Evolutionary conservation across 129 eudicot genomes (phyloP).

Genomic region (Chrysanthemum lavandulifolium): DNA sequence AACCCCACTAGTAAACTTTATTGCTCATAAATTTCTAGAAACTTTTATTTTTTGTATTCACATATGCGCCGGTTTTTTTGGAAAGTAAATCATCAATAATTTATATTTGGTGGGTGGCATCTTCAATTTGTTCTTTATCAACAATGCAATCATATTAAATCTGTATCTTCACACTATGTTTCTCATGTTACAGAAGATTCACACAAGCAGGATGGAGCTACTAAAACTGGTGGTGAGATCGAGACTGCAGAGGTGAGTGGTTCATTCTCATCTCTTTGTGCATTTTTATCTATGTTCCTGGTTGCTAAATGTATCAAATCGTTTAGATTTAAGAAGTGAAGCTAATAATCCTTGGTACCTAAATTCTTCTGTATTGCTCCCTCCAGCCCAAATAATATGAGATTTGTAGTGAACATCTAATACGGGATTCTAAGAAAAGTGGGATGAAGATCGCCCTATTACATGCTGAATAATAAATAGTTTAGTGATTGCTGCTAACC

Average conservation of each 20-base stretch:
- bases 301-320: not conserved
- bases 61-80: not conserved
- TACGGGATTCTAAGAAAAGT: too few species aligned
- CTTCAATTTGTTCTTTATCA: not conserved
- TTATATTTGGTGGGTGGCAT: not conserved
- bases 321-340: conserved; percentile 2
- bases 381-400: not conserved
- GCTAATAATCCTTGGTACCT: not conserved
- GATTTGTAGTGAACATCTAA: not conserved
- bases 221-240: conserved; percentile 35
- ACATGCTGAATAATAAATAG: too few species aligned
- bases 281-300: not conserved
- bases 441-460: too few species aligned
- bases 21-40: not conserved
- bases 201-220: conserved; percentile 31
- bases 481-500: too few species aligned
- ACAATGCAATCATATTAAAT: not conserved
- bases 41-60: not conserved
- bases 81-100: too few species aligned
- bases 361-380: not conserved
- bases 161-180: not conserved
- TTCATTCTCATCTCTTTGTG: conserved; percentile 11
- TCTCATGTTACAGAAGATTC: conserved; percentile 20
- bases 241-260: conserved; percentile 31
- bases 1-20: not conserved